Evolutionary conservation across 148 eudicot species (phyloP).

Genomic region (Chenopodium formosanum): DNA sequence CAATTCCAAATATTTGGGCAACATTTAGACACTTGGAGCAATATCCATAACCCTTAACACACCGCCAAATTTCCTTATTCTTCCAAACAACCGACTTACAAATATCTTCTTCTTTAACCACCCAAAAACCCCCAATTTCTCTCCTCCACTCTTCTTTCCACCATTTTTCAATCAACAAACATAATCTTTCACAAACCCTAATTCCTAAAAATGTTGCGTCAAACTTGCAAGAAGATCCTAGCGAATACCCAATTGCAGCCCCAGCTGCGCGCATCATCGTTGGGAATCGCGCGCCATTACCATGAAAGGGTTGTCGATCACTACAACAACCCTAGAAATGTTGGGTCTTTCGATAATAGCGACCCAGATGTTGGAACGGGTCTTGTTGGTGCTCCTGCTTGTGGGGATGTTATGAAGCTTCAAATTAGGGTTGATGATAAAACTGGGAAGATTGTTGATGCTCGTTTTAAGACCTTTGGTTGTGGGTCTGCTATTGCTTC

Average conservation of each 20-base stretch:
- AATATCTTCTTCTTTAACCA: background rate
- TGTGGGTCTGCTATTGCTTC: slow-evolving; percentile 98
- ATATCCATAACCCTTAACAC: background rate
- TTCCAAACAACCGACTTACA: slow-evolving; percentile 6
- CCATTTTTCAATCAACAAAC: background rate
- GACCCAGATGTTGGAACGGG: slow-evolving; percentile 92
- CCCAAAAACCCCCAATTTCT: background rate
- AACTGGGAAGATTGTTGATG: slow-evolving; percentile 77
- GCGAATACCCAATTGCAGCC: slow-evolving; percentile 33
- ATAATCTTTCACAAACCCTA: background rate
- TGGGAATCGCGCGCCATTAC: slow-evolving; percentile 43
- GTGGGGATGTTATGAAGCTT: slow-evolving; percentile 96
- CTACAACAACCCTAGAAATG: slow-evolving; percentile 88
- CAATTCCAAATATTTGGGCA: background rate
- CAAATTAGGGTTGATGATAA: slow-evolving; percentile 82
- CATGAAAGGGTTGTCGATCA: slow-evolving; percentile 97
- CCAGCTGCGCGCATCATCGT: slow-evolving; percentile 4
- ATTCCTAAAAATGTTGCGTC: slow-evolving; percentile 29
- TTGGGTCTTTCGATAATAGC: slow-evolving; percentile 84
- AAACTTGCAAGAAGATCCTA: slow-evolving; percentile 33
- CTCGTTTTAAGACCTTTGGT: slow-evolving; percentile 93
- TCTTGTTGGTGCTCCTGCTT: slow-evolving; percentile 93
- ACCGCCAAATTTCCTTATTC: background rate
- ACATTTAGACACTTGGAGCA: background rate
- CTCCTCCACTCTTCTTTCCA: background rate